These are phyloP conservation scores for Melanomma pulvis-pyrius DNA, from an alignment of 495 filamentous ascomycete genomes.

Conservation along the genomic window DNA sequence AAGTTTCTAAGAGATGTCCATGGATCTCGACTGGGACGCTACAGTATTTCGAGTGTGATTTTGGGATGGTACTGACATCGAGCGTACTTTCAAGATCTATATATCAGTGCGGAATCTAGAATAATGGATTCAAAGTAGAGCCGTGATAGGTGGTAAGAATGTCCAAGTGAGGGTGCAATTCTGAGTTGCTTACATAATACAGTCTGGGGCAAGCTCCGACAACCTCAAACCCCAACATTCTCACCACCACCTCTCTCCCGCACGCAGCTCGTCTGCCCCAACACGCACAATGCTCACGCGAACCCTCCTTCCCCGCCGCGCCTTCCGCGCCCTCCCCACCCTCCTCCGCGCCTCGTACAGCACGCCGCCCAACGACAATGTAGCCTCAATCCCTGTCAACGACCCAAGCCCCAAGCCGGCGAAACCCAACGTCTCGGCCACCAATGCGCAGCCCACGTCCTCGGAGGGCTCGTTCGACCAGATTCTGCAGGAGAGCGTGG, in stretches of 20 bases:
- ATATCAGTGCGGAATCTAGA: no score
- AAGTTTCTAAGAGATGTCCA: no score
- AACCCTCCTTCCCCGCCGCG: slow-evolving; percentile 26
- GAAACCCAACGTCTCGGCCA: slow-evolving; percentile 60
- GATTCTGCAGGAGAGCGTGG: slow-evolving; percentile 59
- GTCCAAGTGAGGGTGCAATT: no score
- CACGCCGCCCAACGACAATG: slow-evolving; percentile 7
- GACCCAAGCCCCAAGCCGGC: slow-evolving; percentile 54
- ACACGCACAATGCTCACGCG: slow-evolving; percentile 27
- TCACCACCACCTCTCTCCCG: neutral
- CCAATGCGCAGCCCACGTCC: slow-evolving; percentile 61
- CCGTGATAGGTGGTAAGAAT: no score
- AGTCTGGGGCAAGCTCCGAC: no score
- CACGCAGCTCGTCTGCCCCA: slow-evolving; percentile 1
- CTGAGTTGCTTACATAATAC: no score
- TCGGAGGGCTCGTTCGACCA: slow-evolving; percentile 49
- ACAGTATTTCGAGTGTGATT: no score
- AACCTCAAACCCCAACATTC: no score
- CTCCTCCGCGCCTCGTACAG: slow-evolving; percentile 26
- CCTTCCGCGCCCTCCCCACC: slow-evolving; percentile 18
- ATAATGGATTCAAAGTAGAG: no score
- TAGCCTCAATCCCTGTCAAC: slow-evolving; percentile 49
- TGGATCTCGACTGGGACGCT: no score
- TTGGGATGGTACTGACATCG: no score
- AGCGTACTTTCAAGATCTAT: no score